Evolutionary conservation across 2,329 filamentous ascomycete species (phyloP).

Genomic region (Meredithiella fracta): DNA sequence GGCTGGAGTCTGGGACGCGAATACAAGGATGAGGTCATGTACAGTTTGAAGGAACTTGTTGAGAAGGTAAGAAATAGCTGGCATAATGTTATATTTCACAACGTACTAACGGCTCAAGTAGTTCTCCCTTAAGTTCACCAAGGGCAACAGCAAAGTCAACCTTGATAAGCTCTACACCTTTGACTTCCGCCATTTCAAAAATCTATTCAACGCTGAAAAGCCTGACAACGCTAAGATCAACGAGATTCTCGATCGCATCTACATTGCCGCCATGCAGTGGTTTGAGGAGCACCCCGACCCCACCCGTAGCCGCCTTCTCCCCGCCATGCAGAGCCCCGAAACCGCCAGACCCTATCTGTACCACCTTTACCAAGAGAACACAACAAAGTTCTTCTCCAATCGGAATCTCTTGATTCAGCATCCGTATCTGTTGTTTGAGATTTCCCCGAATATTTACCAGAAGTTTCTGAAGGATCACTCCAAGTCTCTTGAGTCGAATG

Average conservation of each 20-base stretch:
- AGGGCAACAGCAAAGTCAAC: slow-evolving; percentile 72
- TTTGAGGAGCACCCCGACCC: neutral
- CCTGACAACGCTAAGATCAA: slow-evolving; percentile 12
- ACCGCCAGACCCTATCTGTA: slow-evolving; percentile 11
- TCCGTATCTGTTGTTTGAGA: slow-evolving; percentile 26
- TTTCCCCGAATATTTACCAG: slow-evolving; percentile 20
- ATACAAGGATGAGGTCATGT: slow-evolving; percentile 44
- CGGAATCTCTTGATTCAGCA: slow-evolving; percentile 19
- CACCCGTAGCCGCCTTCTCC: neutral
- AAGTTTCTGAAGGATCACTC: neutral
- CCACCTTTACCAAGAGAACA: slow-evolving; percentile 11
- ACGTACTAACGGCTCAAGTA: slow-evolving; percentile 22
- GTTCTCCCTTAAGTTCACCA: slow-evolving; percentile 79
- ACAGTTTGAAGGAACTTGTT: slow-evolving; percentile 54
- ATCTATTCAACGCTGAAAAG: slow-evolving; percentile 19
- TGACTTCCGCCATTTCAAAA: slow-evolving; percentile 46
- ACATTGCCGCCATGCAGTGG: neutral
- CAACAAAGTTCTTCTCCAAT: slow-evolving; percentile 13
- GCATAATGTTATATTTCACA: neutral
- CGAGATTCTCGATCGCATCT: slow-evolving; percentile 15
- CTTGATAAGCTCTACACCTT: slow-evolving; percentile 67
- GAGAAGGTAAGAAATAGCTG: slow-evolving; percentile 35
- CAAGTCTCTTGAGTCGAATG: neutral
- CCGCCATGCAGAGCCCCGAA: neutral
- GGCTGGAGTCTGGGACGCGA: slow-evolving; percentile 54